Evolutionary conservation across 1,284 basidiomycete genomes (phyloP).

Genomic region (Boletus sp.): DNA sequence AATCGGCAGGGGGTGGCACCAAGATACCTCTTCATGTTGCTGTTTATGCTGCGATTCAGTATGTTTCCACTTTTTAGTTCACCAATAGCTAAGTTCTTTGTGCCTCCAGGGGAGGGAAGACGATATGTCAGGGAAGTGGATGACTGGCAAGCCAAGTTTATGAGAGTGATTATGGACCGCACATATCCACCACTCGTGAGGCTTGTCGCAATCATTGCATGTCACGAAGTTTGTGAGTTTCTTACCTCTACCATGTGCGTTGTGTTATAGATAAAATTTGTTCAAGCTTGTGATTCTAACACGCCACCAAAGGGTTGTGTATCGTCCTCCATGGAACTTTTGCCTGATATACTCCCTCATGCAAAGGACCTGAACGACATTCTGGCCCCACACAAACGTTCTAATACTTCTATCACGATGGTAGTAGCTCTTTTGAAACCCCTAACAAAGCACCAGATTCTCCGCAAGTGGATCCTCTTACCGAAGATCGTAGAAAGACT

Average conservation of each 20-base stretch:
- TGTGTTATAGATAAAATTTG: not conserved
- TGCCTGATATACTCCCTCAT: conserved; percentile 6
- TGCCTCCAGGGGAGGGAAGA: conserved; percentile 30
- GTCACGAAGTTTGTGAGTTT: conserved; percentile 30
- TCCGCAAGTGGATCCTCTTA: conserved; percentile 22
- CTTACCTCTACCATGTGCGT: too few relatives aligned
- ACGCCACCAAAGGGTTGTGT: not conserved
- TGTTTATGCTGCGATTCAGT: conserved; percentile 37
- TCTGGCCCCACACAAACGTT: conserved; percentile 14
- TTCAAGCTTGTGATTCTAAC: conserved; percentile 15
- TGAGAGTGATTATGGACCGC: conserved; percentile 13
- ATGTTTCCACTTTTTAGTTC: not conserved
- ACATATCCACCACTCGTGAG: conserved; percentile 17
- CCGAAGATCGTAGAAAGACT: conserved; percentile 20
- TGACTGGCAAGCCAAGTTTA: conserved; percentile 18
- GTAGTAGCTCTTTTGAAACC: conserved; percentile 27
- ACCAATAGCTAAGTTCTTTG: not conserved
- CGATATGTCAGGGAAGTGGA: conserved; percentile 18
- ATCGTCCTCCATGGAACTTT: not conserved
- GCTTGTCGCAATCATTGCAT: conserved; percentile 30
- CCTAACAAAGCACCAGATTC: conserved; percentile 20
- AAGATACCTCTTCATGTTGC: conserved; percentile 28
- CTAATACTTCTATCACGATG: too few relatives aligned
- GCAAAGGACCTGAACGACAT: conserved; percentile 18
- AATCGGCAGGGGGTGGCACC: conserved; percentile 19